phyloP scores from a whole-genome alignment of 495 filamentous ascomycete species.

The Melanomma pulvis-pyrius region DNA sequence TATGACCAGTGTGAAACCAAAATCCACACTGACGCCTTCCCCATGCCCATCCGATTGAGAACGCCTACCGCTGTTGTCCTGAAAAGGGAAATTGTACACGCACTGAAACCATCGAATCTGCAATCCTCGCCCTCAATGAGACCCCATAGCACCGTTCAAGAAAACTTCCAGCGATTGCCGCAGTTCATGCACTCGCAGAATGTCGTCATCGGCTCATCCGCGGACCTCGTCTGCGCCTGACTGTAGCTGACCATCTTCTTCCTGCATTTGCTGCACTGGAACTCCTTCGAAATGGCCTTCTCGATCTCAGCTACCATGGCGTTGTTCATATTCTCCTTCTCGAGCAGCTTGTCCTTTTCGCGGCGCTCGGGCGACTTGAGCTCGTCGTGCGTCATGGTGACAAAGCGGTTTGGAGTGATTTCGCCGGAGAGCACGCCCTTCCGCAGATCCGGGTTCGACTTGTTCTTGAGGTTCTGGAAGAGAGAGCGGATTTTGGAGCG shows the following conservation, averaged over 20 bases:
- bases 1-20: background rate
- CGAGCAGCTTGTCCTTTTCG: conserved; percentile 66
- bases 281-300: conserved; percentile 79
- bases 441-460: conserved; percentile 76
- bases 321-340: conserved; percentile 92
- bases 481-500: conserved; percentile 84
- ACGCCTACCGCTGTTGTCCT: background rate
- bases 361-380: conserved; percentile 74
- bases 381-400: conserved; percentile 74
- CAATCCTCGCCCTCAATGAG: background rate
- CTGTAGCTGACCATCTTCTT: conserved; percentile 93
- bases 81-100: background rate
- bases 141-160: conserved; percentile 17
- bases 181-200: conserved; percentile 78
- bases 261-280: conserved; percentile 86
- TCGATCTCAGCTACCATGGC: conserved; percentile 88
- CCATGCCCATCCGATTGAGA: background rate
- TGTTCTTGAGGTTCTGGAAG: conserved; percentile 91
- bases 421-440: conserved; percentile 72
- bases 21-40: background rate
- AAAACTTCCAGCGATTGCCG: conserved; percentile 74
- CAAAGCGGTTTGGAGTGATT: conserved; percentile 70
- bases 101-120: background rate
- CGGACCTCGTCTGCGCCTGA: conserved; percentile 92
- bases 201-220: conserved; percentile 89